These are phyloP conservation scores for Sporothrix pallida DNA, from an alignment of 2,329 filamentous ascomycete genomes.

Conservation along the genomic window DNA sequence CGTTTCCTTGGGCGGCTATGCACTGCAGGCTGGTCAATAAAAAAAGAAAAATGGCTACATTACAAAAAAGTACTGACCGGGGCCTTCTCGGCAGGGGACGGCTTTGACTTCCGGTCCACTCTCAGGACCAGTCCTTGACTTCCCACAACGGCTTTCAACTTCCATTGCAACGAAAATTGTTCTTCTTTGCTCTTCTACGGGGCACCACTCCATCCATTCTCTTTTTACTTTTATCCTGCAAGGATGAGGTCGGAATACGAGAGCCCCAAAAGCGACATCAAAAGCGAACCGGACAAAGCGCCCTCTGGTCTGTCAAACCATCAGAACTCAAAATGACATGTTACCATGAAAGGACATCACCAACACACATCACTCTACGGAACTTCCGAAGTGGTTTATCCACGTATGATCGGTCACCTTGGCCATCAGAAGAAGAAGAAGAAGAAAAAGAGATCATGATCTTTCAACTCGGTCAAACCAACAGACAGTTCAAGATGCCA, in stretches of 20 bases:
- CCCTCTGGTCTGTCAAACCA: too few species aligned
- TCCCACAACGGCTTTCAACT: not conserved
- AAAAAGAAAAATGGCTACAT: not conserved
- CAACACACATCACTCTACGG: not conserved
- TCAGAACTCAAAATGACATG: not conserved
- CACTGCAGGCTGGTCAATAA: conserved; percentile 4
- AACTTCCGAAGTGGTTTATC: not conserved
- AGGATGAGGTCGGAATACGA: not conserved
- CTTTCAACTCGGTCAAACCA: not conserved
- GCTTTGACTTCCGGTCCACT: not conserved
- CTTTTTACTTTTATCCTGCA: not conserved
- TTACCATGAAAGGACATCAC: not conserved
- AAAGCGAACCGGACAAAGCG: not conserved
- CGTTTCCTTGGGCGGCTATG: conserved; percentile 9
- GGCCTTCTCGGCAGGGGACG: not conserved
- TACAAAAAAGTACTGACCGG: not conserved
- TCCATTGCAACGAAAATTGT: not conserved
- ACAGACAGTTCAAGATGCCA: not conserved
- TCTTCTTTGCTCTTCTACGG: not conserved
- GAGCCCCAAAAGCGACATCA: not conserved
- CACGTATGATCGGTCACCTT: not conserved
- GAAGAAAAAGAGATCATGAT: not conserved
- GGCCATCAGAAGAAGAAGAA: not conserved
- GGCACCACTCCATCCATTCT: not conserved
- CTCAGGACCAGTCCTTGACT: not conserved